Evolutionary conservation across 208 protist species (phyloP), one percentile per base, ranked within the genome.

Genomic region (Strigomonas culicis): DNA sequence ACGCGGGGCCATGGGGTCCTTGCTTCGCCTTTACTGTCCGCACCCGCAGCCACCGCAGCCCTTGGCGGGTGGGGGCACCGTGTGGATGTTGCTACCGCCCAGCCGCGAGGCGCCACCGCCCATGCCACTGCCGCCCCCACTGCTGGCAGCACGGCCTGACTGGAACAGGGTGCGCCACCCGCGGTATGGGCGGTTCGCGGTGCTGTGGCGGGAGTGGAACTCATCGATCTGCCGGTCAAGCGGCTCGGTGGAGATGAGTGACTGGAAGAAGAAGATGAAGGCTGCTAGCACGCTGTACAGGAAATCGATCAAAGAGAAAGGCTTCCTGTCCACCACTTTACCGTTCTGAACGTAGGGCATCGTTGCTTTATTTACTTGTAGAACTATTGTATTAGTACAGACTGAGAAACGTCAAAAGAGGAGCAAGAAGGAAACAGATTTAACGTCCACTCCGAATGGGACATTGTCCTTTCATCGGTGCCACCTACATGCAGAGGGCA

Each of bases 341-440:
- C 86, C 85, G 41, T 86, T 75, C 46, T 78, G 61, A 49, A 95
- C 81, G 74, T 92, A 93, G 34, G 78, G 41, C 88, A 94, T 94
- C 8, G 53, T 19, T 3, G 13, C 21, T 1, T 2, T 56, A 41
- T 13, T 6, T 17, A 13, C 36, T 44, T 1, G 34, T n/a, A 39
- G 22, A 53, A 11, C 7, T 25, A 41, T 2, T n/a, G 41, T 46
- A 47, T 66, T 30, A 36, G 34, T 1, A 64, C 36, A 17, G 30
- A 50, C 43, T 50, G 7, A 60, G 63, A 59, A 66, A 46, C 49
- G 39, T 49, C 60, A 22, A 61, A n/a, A 36, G 51, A 64, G 31
- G 32, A 59, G n/a, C 41, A 32, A 21, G 25, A 59, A 51, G 61
- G 19, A 47, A 19, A 60, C n/a, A n/a, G n/a, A n/a, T n/a, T n/a